Evolutionary conservation across 495 filamentous ascomycete species (phyloP).

Genomic region (Hypomontagnella submonticulosa): DNA sequence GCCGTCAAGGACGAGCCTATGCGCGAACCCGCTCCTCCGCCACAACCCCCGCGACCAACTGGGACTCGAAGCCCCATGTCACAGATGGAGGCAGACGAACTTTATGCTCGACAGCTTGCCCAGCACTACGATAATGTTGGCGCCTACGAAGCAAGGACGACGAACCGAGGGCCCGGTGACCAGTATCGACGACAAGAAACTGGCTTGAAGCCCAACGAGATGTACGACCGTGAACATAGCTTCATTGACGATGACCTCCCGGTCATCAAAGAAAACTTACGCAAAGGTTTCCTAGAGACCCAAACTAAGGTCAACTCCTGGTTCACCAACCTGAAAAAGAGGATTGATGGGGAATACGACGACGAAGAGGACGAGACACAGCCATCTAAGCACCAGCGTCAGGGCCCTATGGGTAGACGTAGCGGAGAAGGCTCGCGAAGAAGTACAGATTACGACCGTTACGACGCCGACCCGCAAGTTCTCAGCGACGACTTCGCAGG

Average conservation of each 20-base stretch:
- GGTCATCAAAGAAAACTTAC: slow-evolving; percentile 90
- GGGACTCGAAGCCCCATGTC: slow-evolving; percentile 70
- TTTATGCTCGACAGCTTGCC: slow-evolving; percentile 92
- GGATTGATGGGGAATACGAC: slow-evolving; percentile 84
- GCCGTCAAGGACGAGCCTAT: slow-evolving; percentile 71
- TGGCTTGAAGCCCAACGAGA: slow-evolving; percentile 58
- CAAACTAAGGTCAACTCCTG: slow-evolving; percentile 92
- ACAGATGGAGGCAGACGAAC: slow-evolving; percentile 91
- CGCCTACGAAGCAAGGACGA: slow-evolving; percentile 62
- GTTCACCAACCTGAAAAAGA: slow-evolving; percentile 90
- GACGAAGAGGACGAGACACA: slow-evolving; percentile 64
- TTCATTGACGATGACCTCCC: slow-evolving; percentile 98
- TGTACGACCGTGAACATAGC: slow-evolving; percentile 72
- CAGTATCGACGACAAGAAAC: slow-evolving; percentile 57
- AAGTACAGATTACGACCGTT: slow-evolving; percentile 86
- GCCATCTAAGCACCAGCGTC: slow-evolving; percentile 50
- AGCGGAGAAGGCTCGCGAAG: slow-evolving; percentile 64
- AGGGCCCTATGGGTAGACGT: slow-evolving; percentile 45
- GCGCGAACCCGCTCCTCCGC: slow-evolving; percentile 61
- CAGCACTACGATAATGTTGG: slow-evolving; percentile 81
- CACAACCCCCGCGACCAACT: slow-evolving; percentile 75
- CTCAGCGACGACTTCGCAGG: slow-evolving; percentile 91
- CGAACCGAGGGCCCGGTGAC: slow-evolving; percentile 55
- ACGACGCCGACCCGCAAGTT: slow-evolving; percentile 94
- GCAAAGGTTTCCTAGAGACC: slow-evolving; percentile 94